Conservation (phyloP, 2,329 filamentous ascomycete genomes). For the Diaporthe helianthi region DNA sequence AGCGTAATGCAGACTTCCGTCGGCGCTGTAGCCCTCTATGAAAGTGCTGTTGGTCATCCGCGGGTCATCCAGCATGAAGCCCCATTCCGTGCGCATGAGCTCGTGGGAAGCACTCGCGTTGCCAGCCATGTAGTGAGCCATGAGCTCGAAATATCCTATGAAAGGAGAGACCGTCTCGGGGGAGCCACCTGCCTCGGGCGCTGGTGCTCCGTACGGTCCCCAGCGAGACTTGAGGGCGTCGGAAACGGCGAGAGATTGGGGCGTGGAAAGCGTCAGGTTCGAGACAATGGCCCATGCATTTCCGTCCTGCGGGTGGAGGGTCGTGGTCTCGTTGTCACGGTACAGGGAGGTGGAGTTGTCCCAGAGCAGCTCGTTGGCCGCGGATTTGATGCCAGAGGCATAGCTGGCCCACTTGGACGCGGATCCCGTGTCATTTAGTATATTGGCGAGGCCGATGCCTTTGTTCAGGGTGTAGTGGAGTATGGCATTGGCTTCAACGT, state of each 20-base stretch:
- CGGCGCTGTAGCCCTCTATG: constrained; percentile 56
- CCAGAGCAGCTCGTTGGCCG: constrained; percentile 31
- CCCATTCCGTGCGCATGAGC: constrained; percentile 45
- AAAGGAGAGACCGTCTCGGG: constrained; percentile 47
- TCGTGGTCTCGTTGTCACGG: constrained; percentile 36
- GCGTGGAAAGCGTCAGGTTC: not conserved
- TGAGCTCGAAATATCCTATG: constrained; percentile 44
- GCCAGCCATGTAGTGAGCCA: constrained; percentile 41
- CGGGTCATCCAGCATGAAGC: constrained; percentile 61
- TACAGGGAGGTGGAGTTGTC: constrained; percentile 30
- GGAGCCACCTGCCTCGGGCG: constrained; percentile 40
- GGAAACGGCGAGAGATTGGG: constrained; percentile 24
- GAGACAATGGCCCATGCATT: constrained; percentile 33
- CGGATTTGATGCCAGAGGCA: constrained; percentile 24
- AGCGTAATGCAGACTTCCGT: constrained; percentile 55
- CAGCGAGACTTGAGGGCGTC: constrained; percentile 35
- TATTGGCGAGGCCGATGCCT: constrained; percentile 53
- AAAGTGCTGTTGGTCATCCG: constrained; percentile 61
- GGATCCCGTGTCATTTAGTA: constrained; percentile 46
- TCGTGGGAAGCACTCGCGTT: constrained; percentile 39
- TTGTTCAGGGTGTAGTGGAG: constrained; percentile 59
- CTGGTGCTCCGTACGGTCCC: constrained; percentile 36
- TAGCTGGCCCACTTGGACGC: not conserved
- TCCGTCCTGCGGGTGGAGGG: constrained; percentile 34
- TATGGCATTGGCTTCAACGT: constrained; percentile 59